Evolutionary conservation across 352 stramenopile species (phyloP), one percentile per base, ranked within the genome.

Genomic region (Phytophthora macrochlamydospora): DNA sequence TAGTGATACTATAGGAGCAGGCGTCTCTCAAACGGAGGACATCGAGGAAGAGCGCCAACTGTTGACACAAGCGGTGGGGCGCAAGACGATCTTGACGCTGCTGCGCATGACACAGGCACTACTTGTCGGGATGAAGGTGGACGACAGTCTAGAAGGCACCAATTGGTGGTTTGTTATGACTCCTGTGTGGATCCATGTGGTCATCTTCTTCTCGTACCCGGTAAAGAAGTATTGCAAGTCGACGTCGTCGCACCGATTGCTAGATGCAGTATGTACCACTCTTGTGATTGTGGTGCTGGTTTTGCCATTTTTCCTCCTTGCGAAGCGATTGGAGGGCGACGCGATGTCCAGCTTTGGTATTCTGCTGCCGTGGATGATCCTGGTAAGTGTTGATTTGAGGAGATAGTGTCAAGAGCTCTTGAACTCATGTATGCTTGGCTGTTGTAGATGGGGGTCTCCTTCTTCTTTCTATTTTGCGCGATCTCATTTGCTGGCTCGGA

Each of bases 131-230:
- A 68, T 90, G 52, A 92, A 92, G 58, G 70, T 91, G 8, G 83
- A 94, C 49, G 65, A 69, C 12, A 67, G 65, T 18, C 58, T 94
- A 24, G 65, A 69, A 12, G 65, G 65, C 28, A 67, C 65, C 11
- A 91, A 59, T 52, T 94, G 85, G 87, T 93, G 85, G 87, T 51
- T 78, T 31, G 81, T 92, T 46, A 83, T 94, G 62, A 61, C 81
- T 28, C 87, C 87, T 12, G 66, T 94, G 31, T 94, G 87, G 85
- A 55, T 93, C 37, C 79, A 87, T 50, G 59, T 89, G 8, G 55
- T 18, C 8, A 90, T 91, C 52, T 84, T 81, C 51, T 65, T 82
- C 40, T 82, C 60, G 46, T 69, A 76, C 28, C 76, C 82, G 8
- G 67, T 91, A 32, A 73, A 78, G 51, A 78, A 76, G 18, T 92